Evolutionary conservation across 768 basidiomycete species (phyloP), one percentile per base, ranked within the genome.

Genomic region (Rhizopogon vulgaris): DNA sequence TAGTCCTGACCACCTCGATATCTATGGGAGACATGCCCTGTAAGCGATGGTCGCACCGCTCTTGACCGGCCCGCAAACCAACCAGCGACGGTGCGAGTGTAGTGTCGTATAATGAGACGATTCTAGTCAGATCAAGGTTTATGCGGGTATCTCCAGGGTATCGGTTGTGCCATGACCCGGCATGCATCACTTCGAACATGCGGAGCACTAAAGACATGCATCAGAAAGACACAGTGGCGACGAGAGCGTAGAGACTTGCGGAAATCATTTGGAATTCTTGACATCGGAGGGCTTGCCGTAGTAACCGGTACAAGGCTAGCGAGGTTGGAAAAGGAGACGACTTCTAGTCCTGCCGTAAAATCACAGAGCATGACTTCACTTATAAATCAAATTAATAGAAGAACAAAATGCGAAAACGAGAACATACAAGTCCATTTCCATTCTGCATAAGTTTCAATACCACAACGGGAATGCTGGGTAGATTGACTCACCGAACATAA

Each of bases 321-420:
- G 32, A 77, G 58, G 38, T 73, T 66, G 4, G 68, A 52, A 55
- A 73, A 72, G n/a, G 77, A 74, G 11, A 72, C 67, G 3, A 68
- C 55, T 14, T 69, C 60, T 3, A 78, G 58, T 4, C 74, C 75
- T 2, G 62, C 56, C 1, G 63, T 66, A 55, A 79, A 77, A 55
- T 78, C 67, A 55, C 77, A 78, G 8, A 77, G 63, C 71, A 77
- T 75, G 14, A 76, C 62, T 59, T 79, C 78, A 53, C 76, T 78
- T 41, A 15, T 47, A n/a, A 2, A 32, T 15, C 12, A 30, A 9
- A 48, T 17, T 42, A 6, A 15, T 30, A 12, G 8, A 30, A 12
- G 8, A 18, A 6, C 7, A 12, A 49, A 8, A 25, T 11, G 9
- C 6, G 6, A 51, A 18, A 37, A 10, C 12, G 6, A 17, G 28